Conservation (phyloP, 2,329 filamentous ascomycete genomes). For the Hymenoscyphus repandus region DNA sequence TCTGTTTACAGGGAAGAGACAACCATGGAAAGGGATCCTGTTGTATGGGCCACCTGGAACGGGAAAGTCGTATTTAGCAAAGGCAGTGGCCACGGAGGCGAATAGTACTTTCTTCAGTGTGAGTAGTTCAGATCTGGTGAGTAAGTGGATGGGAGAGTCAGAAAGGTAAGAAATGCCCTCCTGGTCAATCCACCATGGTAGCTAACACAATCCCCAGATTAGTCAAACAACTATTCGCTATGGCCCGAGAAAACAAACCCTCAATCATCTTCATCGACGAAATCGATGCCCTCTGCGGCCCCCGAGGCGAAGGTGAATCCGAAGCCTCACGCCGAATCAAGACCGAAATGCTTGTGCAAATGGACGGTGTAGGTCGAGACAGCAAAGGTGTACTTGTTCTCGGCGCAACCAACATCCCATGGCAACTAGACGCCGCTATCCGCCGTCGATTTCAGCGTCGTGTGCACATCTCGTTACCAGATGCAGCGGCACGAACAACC, state of each 20-base stretch:
- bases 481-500: slow-evolving; percentile 76
- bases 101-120: slow-evolving; percentile 99
- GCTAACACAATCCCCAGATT: slow-evolving; percentile 38
- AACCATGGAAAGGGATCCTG: slow-evolving; percentile 97
- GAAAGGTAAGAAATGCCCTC: slow-evolving; percentile 63
- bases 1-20: slow-evolving; percentile 89
- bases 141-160: slow-evolving; percentile 99
- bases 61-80: slow-evolving; percentile 95
- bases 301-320: slow-evolving; percentile 88
- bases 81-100: slow-evolving; percentile 95
- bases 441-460: slow-evolving; percentile 91
- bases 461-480: slow-evolving; percentile 92
- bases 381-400: slow-evolving; percentile 90
- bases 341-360: slow-evolving; percentile 95
- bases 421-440: slow-evolving; percentile 96
- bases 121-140: slow-evolving; percentile 92
- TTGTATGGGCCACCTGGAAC: slow-evolving; percentile 95
- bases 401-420: slow-evolving; percentile 96
- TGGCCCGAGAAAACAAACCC: slow-evolving; percentile 96
- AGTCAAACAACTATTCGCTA: slow-evolving; percentile 93
- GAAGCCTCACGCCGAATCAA: slow-evolving; percentile 97
- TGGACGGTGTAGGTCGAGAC: slow-evolving; percentile 98
- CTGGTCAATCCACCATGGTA: not conserved
- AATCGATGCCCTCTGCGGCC: slow-evolving; percentile 92
- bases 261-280: slow-evolving; percentile 99